phyloP scores from a whole-genome alignment of 164 flowering plant genomes.

The Magnolia changhungtana region DNA sequence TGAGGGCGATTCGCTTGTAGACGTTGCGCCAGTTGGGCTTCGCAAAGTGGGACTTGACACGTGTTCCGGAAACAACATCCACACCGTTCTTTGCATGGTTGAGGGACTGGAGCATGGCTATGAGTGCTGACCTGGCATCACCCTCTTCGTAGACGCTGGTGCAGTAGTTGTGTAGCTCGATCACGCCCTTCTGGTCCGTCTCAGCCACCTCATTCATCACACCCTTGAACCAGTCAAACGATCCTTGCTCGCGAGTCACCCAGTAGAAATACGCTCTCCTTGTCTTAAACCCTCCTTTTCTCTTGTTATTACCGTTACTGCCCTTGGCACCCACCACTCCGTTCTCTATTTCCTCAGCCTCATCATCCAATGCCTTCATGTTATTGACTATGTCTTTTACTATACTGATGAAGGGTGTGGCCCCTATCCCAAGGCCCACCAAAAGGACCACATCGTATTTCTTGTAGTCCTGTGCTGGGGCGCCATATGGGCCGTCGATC shows the following conservation, averaged over 20 bases:
- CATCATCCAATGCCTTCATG: constrained; percentile 47
- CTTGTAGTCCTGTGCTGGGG: constrained; percentile 96
- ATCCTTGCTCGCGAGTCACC: constrained; percentile 64
- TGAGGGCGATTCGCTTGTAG: constrained; percentile 40
- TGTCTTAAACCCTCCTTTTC: constrained; percentile 29
- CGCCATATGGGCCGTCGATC: constrained; percentile 93
- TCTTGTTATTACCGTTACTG: neutral
- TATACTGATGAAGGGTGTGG: constrained; percentile 90
- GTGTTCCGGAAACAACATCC: constrained; percentile 56
- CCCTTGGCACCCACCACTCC: neutral
- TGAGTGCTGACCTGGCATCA: constrained; percentile 61
- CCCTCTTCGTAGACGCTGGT: constrained; percentile 66
- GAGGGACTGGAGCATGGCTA: constrained; percentile 58
- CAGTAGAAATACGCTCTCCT: constrained; percentile 61
- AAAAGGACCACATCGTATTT: constrained; percentile 76
- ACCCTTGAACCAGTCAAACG: constrained; percentile 65
- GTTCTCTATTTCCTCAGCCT: constrained; percentile 23
- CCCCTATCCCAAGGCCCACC: constrained; percentile 91
- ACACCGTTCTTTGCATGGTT: constrained; percentile 56
- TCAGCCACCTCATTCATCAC: constrained; percentile 64
- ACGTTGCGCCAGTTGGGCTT: constrained; percentile 57
- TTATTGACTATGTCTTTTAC: constrained; percentile 83
- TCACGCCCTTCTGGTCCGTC: constrained; percentile 34
- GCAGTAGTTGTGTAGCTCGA: constrained; percentile 63
- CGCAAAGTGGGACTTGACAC: constrained; percentile 60